Conservation (phyloP, 306 rosid species). For the Astragalus membranaceus region DNA sequence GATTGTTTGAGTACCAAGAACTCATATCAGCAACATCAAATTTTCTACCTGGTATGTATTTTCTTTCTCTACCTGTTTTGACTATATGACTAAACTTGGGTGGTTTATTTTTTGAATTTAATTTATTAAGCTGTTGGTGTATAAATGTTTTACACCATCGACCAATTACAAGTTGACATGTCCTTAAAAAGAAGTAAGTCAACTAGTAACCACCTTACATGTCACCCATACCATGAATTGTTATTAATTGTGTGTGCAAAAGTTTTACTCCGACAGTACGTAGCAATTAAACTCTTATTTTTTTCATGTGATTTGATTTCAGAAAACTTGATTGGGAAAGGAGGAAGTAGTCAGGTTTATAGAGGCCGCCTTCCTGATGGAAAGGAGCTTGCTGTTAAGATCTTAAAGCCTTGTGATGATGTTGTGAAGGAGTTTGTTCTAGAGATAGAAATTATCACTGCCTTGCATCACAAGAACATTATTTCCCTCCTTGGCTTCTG, state of each 20-base stretch:
- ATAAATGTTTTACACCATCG: too few species aligned
- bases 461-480: conserved; percentile 75
- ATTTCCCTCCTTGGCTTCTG: conserved; percentile 91
- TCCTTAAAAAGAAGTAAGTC: too few species aligned
- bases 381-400: conserved; percentile 89
- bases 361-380: conserved; percentile 85
- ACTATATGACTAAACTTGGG: background rate
- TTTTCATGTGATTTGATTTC: conserved; percentile 24
- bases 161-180: too few species aligned
- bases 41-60: conserved; percentile 61
- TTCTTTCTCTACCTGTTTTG: conserved; percentile 8
- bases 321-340: conserved; percentile 89
- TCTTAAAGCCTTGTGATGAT: conserved; percentile 80
- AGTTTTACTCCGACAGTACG: too few species aligned
- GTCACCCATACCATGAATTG: too few species aligned
- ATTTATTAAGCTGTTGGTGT: too few species aligned
- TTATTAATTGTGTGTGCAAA: too few species aligned
- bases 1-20: conserved; percentile 68
- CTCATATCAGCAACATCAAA: conserved; percentile 71
- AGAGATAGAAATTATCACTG: conserved; percentile 83
- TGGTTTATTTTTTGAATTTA: background rate
- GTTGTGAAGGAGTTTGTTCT: conserved; percentile 70
- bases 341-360: conserved; percentile 87
- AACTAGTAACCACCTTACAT: too few species aligned
- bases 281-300: background rate